These are phyloP conservation scores for Amphirosellinia nigrospora DNA, from an alignment of 495 filamentous ascomycete species.

Conservation along the genomic window DNA sequence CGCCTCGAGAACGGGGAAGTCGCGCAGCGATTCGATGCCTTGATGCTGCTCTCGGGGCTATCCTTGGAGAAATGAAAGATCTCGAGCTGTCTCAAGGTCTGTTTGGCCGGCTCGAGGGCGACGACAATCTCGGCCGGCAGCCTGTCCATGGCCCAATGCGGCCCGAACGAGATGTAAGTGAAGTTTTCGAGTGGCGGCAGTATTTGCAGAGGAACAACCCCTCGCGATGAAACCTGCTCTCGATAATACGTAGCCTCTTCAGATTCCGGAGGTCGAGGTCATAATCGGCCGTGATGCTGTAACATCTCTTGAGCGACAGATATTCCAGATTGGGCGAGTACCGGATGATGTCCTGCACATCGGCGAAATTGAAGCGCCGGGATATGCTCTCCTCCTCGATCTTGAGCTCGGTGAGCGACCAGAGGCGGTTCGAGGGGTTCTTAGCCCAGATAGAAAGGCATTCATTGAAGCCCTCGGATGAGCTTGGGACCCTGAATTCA, in stretches of 20 bases:
- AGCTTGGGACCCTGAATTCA: constrained; percentile 26
- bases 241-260: constrained; percentile 24
- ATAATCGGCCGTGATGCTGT: constrained; percentile 29
- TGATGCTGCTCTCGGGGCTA: constrained; percentile 24
- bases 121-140: constrained; percentile 26
- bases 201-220: constrained; percentile 28
- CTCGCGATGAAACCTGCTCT: constrained; percentile 29
- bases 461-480: constrained; percentile 27
- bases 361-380: constrained; percentile 28
- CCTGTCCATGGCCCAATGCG: constrained; percentile 28
- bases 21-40: constrained; percentile 26
- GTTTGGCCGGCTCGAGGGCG: constrained; percentile 23
- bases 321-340: constrained; percentile 24
- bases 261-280: constrained; percentile 26
- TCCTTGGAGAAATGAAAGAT: constrained; percentile 25
- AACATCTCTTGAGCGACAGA: constrained; percentile 27
- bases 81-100: constrained; percentile 23
- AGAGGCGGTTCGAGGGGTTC: constrained; percentile 25
- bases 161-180: constrained; percentile 29
- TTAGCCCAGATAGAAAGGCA: constrained; percentile 29
- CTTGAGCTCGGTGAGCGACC: constrained; percentile 21
- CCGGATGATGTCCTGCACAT: constrained; percentile 28
- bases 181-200: constrained; percentile 27
- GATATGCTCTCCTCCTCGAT: constrained; percentile 29
- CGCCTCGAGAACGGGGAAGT: constrained; percentile 23